Base-by-base conservation (phyloP, 192 early-diverging fungal genomes). In the Jimgerdemannia flammicorona region DNA sequence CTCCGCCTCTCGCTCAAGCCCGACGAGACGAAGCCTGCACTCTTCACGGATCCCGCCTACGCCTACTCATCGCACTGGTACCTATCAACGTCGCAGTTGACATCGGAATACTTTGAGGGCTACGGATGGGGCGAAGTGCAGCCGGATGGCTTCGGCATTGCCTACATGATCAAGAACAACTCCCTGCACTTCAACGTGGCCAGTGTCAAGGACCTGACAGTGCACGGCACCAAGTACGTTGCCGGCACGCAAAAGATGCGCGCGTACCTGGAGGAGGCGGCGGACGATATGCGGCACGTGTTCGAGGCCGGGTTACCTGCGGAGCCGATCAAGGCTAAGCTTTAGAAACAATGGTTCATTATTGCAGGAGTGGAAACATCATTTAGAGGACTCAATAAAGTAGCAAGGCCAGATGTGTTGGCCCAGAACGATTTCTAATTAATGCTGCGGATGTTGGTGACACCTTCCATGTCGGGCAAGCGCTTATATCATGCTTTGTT, bases 91-190 rank as follows among this genome's bases (percentile, higher is more conserved):
- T 96, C 94, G 43, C 96, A 98, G 84, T 90, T 99, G 74, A 87
- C 92, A 4, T 94, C 93, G 74, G 94, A 95, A 78, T 84, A 95
- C 85, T 99, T 95, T 88, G 91, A 92, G 76, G 96, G 96, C 70
- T 98, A 97, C 78, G 96, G 98, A 42, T 93, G 92, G 86, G 91
- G 91, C 72, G 89, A 93, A 78, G 92, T 96, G 43, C 93, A 95
- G 20, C 90, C 94, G 1, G 93, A 96, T 84, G 95, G 95, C 77
- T 98, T 93, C 74, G 96, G 96, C 72, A 81, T 95, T 72, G 96
- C 97, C 8, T 98, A 98, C 84, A 97, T 96, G 88, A 91, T 99
- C 76, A 95, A 96, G 85, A 87, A 91, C 70, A 85, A 93, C 81
- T 83, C 87, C 17, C 81, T 98, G 59, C 93, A 95, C 83, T 93